Evolutionary conservation across 1,284 basidiomycete genomes (phyloP).

Genomic region (Ganoderma lingzhi): DNA sequence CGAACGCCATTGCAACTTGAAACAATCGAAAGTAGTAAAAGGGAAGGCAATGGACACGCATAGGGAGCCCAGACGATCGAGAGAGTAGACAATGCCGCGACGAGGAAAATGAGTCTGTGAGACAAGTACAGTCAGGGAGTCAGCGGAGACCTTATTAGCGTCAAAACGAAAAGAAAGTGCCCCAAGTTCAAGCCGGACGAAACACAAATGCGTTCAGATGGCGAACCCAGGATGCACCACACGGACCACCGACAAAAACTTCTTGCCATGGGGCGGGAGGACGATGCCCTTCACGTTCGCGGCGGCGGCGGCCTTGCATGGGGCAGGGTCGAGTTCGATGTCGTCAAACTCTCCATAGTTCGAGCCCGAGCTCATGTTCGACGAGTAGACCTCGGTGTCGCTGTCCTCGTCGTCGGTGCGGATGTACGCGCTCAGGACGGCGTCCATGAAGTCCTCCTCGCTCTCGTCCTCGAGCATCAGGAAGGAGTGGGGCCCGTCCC

Average conservation of each 20-base stretch:
- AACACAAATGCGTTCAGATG: not conserved
- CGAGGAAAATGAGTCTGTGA: not conserved
- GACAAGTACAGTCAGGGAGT: not conserved
- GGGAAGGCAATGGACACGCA: not conserved
- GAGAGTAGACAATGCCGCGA: not conserved
- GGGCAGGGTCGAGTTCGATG: not conserved
- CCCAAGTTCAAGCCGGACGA: not conserved
- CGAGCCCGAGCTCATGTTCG: not conserved
- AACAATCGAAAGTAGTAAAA: not conserved
- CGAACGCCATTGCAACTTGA: not conserved
- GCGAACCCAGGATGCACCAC: not conserved
- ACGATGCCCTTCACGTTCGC: not conserved
- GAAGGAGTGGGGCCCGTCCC: not conserved
- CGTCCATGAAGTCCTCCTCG: constrained; percentile 6
- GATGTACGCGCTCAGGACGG: constrained; percentile 4
- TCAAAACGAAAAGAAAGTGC: not conserved
- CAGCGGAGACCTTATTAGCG: not conserved
- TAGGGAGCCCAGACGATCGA: not conserved
- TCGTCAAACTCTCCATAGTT: not conserved
- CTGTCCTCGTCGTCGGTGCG: not conserved
- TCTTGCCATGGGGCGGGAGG: not conserved
- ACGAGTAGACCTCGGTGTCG: not conserved
- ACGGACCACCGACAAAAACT: not conserved
- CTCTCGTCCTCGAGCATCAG: constrained; percentile 5
- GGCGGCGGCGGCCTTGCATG: not conserved